Conservation (phyloP, 2,329 filamentous ascomycete genomes). For the Berkeleyomyces basicola region DNA sequence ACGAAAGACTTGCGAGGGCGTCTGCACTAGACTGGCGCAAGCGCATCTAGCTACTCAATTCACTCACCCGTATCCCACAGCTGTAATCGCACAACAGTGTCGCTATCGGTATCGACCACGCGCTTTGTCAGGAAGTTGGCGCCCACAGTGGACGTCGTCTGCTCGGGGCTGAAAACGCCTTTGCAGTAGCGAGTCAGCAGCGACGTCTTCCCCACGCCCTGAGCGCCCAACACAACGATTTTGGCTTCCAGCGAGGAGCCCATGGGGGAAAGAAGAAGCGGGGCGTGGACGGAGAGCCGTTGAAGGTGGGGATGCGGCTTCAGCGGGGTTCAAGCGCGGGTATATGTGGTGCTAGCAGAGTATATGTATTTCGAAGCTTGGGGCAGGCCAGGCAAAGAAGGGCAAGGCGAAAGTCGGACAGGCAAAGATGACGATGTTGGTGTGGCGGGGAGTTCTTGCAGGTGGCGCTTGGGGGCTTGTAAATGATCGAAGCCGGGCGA, state of each 20-base stretch:
- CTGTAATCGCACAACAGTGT: constrained; percentile 76
- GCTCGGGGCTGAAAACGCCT: constrained; percentile 49
- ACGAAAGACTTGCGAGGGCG: not conserved
- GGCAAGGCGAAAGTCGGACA: not conserved
- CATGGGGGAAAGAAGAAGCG: constrained; percentile 2
- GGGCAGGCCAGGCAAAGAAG: not conserved
- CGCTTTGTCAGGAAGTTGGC: constrained; percentile 67
- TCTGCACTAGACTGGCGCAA: not conserved
- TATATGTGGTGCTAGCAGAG: not conserved
- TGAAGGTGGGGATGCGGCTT: not conserved
- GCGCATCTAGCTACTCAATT: not conserved
- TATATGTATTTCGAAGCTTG: not conserved
- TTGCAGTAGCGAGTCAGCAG: constrained; percentile 63
- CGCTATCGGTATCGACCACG: constrained; percentile 66
- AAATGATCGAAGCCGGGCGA: too few species aligned
- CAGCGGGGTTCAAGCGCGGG: not conserved
- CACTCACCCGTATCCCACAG: constrained; percentile 75
- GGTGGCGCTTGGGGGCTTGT: not conserved
- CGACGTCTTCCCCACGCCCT: constrained; percentile 66
- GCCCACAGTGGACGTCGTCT: constrained; percentile 55
- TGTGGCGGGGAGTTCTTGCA: not conserved
- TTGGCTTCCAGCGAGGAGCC: constrained; percentile 59
- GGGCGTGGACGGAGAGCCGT: not conserved
- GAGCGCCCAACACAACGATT: constrained; percentile 63
- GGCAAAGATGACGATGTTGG: not conserved